Conservation (phyloP, 176 grass and related monocot genomes). For the Phoenix dactylifera region DNA sequence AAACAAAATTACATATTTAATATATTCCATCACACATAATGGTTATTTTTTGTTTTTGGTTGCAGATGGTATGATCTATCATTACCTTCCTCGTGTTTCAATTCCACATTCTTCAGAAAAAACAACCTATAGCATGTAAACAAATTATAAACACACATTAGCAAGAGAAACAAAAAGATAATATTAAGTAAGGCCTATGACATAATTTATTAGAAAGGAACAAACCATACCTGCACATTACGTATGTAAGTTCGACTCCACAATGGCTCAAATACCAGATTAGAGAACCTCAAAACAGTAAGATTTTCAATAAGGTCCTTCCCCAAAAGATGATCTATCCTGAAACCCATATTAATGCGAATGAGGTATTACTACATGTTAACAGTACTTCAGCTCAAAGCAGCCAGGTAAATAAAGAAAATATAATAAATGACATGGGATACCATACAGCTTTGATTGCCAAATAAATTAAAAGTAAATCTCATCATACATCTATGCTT, state of each 20-base stretch:
- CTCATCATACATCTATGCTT: too few species aligned
- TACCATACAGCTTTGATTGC: too few species aligned
- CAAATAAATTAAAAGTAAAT: too few species aligned
- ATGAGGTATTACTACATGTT: neutral
- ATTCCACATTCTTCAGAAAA: slow-evolving; percentile 83
- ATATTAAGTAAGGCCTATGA: neutral
- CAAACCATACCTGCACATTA: slow-evolving; percentile 72
- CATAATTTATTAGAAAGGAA: neutral
- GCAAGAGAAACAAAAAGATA: slow-evolving; percentile 10
- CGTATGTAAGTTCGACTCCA: slow-evolving; percentile 79
- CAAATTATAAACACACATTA: slow-evolving; percentile 12
- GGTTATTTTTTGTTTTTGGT: too few species aligned
- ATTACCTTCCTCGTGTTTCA: slow-evolving; percentile 78
- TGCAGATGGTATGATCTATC: too few species aligned
- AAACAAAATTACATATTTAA: too few species aligned
- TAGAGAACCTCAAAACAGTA: slow-evolving; percentile 92
- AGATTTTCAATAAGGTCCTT: slow-evolving; percentile 96
- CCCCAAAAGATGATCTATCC: slow-evolving; percentile 92
- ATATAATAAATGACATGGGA: too few species aligned
- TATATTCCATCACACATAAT: too few species aligned
- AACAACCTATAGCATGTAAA: slow-evolving; percentile 47
- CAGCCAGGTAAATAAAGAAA: too few species aligned
- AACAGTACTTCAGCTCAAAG: too few species aligned
- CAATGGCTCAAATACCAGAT: slow-evolving; percentile 93
- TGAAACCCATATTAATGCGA: slow-evolving; percentile 12